Evolutionary conservation across 2,329 filamentous ascomycete genomes (phyloP), one percentile per base, ranked within the genome.

Genomic region (Penicillium decumbens): DNA sequence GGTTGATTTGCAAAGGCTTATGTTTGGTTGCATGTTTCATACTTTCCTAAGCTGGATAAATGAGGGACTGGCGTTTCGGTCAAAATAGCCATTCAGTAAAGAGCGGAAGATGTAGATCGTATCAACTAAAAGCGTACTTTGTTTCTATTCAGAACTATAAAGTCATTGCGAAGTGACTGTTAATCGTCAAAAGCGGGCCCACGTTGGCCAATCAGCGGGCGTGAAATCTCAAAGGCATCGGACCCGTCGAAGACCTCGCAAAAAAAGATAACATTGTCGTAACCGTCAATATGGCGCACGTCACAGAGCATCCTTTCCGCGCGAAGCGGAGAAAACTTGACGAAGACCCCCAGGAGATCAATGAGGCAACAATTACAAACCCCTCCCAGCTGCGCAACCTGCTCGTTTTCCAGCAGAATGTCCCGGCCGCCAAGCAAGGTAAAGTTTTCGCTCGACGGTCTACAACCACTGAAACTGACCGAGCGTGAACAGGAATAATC

Each of bases 361-460:
- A 48, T 23, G 47, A 55, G 9, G 45, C 58, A 23, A 53, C 57
- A 32, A 69, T 75, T 46, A 69, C 63, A 24, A 72, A 82, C 32
- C 78, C 79, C 55, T 77, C 81, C 45, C 86, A 93, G 64, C 75
- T 93, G 51, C 80, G 80, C 62, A 77, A 83, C 52, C 75, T 89
- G 39, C 77, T 93, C 35, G 71, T 77, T 47, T 90, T 90, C 63
- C 78, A 87, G 57, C 86, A 89, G 69, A 84, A 89, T 67, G 71
- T 82, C 38, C 58, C 59, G 20, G 65, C 66, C 73, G 76, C 63
- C 76, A 81, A 69, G 77, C 85, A 62, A 80, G 85, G 66, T 86
- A 87, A 71, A 71, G 85, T 80, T 81, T 70, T 42, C 65, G 24
- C 37, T 29, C 43, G 41, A 18, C 29, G 15, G 33, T 32, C 20